Percentiles rank a stretch among this genome's conserved stretches.
Conservation (phyloP, 1,139 yeast species). For the Taphrina populina region DNA sequence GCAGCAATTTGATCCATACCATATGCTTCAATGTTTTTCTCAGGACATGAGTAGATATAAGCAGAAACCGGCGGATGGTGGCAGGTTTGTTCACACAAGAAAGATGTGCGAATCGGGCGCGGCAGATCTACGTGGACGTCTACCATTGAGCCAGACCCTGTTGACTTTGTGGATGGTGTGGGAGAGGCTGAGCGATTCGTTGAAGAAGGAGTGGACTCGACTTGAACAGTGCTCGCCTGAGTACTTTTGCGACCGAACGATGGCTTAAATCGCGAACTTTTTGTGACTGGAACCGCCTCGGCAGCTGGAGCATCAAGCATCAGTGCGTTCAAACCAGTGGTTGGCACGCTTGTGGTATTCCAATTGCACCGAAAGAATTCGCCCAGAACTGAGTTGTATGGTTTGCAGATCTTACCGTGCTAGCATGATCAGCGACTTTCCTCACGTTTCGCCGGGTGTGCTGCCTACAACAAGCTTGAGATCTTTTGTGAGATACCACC, state of each 20-base stretch:
- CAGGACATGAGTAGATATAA: conserved; percentile 63
- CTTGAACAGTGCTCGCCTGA: background rate
- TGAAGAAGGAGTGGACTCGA: background rate
- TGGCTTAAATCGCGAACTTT: conserved; percentile 23
- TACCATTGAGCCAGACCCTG: conserved; percentile 45
- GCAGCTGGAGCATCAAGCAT: conserved; percentile 16
- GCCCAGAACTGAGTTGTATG: conserved; percentile 77
- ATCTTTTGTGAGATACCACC: conserved; percentile 67
- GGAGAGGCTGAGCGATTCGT: conserved; percentile 25
- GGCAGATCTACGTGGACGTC: conserved; percentile 1
- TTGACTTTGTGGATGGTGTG: conserved; percentile 44
- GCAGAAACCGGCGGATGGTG: conserved; percentile 87
- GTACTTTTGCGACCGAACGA: conserved; percentile 9
- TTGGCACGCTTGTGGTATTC: conserved; percentile 42
- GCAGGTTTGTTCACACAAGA: conserved; percentile 75
- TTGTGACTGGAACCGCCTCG: background rate
- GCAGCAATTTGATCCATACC: conserved; percentile 77
- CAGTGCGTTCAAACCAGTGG: conserved; percentile 2
- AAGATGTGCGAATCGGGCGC: conserved; percentile 36
- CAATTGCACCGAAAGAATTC: conserved; percentile 78
- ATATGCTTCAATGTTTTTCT: conserved; percentile 59
- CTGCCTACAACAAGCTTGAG: conserved; percentile 31
- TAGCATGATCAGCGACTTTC: conserved; percentile 72
- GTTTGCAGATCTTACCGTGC: conserved; percentile 79
- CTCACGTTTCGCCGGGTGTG: too few relatives aligned